phyloP scores from a whole-genome alignment of 139 green algal genomes.

The Chlorella sorokiniana region DNA sequence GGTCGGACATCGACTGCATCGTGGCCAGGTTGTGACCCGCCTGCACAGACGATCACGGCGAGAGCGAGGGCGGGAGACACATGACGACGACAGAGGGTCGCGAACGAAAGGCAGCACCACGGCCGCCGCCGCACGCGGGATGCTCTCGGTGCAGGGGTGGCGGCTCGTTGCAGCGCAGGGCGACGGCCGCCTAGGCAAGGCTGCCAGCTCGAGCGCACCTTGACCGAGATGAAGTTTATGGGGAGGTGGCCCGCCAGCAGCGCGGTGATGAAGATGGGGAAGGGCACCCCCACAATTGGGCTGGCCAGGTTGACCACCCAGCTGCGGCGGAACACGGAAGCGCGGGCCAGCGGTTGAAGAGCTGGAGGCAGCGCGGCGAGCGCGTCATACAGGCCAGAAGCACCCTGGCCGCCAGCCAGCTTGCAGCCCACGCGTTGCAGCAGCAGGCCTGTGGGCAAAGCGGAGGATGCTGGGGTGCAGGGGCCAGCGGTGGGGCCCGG shows the following conservation, averaged over 20 bases:
- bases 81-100: background rate
- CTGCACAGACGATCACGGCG: background rate
- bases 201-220: slow-evolving; percentile 4
- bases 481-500: background rate
- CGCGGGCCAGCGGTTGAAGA: background rate
- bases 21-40: slow-evolving; percentile 33
- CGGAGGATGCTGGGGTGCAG: background rate
- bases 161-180: background rate
- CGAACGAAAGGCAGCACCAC: background rate
- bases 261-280: slow-evolving; percentile 43
- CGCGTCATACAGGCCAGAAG: background rate
- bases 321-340: slow-evolving; percentile 43
- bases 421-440: background rate
- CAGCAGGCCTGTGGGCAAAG: background rate
- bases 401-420: background rate
- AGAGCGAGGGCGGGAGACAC: background rate
- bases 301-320: slow-evolving; percentile 75
- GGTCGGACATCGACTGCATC: slow-evolving; percentile 32
- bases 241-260: slow-evolving; percentile 41
- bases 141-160: background rate
- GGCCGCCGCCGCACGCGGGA: background rate
- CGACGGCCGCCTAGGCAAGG: background rate
- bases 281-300: slow-evolving; percentile 71
- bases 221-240: slow-evolving; percentile 50
- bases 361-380: background rate